These are phyloP conservation scores for Dactylonectria estremocensis DNA, from an alignment of 2,329 filamentous ascomycete species.

Conservation along the genomic window DNA sequence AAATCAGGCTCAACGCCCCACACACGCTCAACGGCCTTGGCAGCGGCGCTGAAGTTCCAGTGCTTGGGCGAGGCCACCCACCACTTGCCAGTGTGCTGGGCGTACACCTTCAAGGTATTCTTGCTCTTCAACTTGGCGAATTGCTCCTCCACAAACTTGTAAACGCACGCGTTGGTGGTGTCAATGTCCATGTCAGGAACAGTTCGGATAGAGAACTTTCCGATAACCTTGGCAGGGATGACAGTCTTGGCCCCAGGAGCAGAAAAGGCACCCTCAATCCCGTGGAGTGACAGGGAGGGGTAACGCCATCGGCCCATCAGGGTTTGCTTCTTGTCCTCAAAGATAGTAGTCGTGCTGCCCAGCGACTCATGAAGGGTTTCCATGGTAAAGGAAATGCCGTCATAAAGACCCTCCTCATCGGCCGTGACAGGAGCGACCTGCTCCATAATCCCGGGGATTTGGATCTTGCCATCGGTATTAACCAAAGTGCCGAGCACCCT, in stretches of 20 bases:
- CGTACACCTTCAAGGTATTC: slow-evolving; percentile 86
- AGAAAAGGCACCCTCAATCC: slow-evolving; percentile 94
- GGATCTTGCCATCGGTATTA: slow-evolving; percentile 91
- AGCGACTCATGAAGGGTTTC: slow-evolving; percentile 93
- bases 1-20: slow-evolving; percentile 95
- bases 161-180: slow-evolving; percentile 88
- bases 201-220: slow-evolving; percentile 98
- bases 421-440: slow-evolving; percentile 91
- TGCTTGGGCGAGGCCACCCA: slow-evolving; percentile 98
- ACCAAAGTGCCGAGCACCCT: slow-evolving; percentile 87
- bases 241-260: slow-evolving; percentile 97
- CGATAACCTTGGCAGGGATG: slow-evolving; percentile 96
- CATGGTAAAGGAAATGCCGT: slow-evolving; percentile 95
- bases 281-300: slow-evolving; percentile 94
- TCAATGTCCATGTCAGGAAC: slow-evolving; percentile 98
- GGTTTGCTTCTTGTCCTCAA: slow-evolving; percentile 89
- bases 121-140: slow-evolving; percentile 93
- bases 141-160: slow-evolving; percentile 85
- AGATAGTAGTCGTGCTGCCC: slow-evolving; percentile 89
- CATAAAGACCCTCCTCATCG: slow-evolving; percentile 91
- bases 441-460: slow-evolving; percentile 93
- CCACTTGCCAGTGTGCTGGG: slow-evolving; percentile 97
- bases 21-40: slow-evolving; percentile 96
- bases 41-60: slow-evolving; percentile 97
- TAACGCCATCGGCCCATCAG: slow-evolving; percentile 98